Conservation (phyloP, 441 rosid genomes). For the Syzygium malaccense region DNA sequence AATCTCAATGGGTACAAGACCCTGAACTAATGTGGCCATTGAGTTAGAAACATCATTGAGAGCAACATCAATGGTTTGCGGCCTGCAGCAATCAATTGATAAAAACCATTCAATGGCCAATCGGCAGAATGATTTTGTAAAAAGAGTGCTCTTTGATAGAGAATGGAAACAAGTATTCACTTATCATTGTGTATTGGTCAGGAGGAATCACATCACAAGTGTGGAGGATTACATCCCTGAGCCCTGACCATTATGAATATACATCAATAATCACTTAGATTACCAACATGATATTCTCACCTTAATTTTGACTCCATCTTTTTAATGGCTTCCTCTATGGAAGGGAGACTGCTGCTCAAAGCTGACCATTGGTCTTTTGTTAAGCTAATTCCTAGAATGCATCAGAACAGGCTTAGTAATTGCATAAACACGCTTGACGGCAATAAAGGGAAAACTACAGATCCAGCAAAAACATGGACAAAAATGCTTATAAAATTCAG, state of each 20-base stretch:
- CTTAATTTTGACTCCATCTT: conserved; percentile 43
- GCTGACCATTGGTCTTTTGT: conserved; percentile 47
- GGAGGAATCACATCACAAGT: not conserved
- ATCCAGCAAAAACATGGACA: not conserved
- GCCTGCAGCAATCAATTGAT: conserved; percentile 24
- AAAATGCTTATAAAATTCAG: not conserved
- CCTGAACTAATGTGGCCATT: conserved; percentile 12
- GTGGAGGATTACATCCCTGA: not conserved
- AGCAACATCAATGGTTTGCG: conserved; percentile 16
- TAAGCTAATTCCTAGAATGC: conserved; percentile 46
- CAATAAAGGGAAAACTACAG: not conserved
- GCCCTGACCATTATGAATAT: not conserved
- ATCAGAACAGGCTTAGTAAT: not conserved
- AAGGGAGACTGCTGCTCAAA: conserved; percentile 39
- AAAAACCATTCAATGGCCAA: not conserved
- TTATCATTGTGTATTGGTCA: not conserved
- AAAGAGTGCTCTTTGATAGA: not conserved
- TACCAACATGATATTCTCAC: conserved; percentile 25
- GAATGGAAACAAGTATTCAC: not conserved
- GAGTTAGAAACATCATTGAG: conserved; percentile 22
- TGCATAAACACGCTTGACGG: not conserved
- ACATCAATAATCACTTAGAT: not conserved
- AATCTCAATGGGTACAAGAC: conserved; percentile 31
- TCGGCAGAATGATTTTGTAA: not conserved
- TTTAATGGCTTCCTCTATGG: conserved; percentile 46